Base-by-base conservation (phyloP, 2,329 filamentous ascomycete species). In the Fusarium torreyae region DNA sequence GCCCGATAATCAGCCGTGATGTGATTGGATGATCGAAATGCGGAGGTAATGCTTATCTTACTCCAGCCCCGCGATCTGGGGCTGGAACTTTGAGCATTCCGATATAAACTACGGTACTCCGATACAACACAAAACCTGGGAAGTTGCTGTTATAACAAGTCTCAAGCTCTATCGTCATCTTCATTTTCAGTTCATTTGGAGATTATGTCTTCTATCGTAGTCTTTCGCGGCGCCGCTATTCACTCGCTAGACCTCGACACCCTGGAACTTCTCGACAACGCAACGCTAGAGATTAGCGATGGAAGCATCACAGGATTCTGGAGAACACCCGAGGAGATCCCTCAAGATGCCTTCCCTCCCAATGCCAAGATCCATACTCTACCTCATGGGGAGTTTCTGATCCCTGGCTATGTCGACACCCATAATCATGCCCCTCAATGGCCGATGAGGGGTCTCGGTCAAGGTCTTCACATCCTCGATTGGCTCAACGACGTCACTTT, bases 401-500 rank as follows among this genome's bases (percentile, higher is more conserved):
- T 88, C 45, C 88, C 88, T 0, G 87, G 87, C 24, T 86, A 89
- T 66, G 80, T 92, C 39, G 89, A 92, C 77, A 91, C 88, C 2
- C 90, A 92, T 76, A 90, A 90, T 63, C 90, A 92, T 72, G 89
- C 90, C 0, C 89, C 89, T 39, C 84, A 87, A 69, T 86, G 82
- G 81, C 77, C 82, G 15, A 81, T 83, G 76, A 79, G 83, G 24
- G 83, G 85, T 28, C 77, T 86, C 6, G 83, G 83, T 7, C 83
- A 86, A 70, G 80, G 85, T 43, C 79, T 85, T 76, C 82, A 87
- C 63, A 85, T 88, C 63, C 79, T 90, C 9, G 86, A 91, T 72
- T 92, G 90, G 90, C 81, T 92, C 2, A 82, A 87, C 34, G 76
- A 85, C n/a, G 81, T 90, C 26, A 92, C 90, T 0, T 92, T 91